Evolutionary conservation across 129 eudicot species (phyloP).

Genomic region (Smallanthus sonchifolius): DNA sequence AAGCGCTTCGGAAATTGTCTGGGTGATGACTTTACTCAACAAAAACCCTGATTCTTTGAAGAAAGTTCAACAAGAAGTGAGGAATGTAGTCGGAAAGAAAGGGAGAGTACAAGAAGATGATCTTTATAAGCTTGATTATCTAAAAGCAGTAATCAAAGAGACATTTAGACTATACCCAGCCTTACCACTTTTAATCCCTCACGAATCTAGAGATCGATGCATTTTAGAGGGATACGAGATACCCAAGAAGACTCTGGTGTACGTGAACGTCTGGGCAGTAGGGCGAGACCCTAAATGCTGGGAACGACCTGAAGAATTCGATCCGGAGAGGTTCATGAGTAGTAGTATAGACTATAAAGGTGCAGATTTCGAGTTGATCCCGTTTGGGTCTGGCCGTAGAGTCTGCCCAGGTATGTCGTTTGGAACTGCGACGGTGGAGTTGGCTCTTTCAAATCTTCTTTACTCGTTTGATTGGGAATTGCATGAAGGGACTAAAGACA

Average conservation of each 20-base stretch:
- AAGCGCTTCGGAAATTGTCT: constrained; percentile 28
- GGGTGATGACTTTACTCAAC: constrained; percentile 43
- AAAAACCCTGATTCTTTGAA: constrained; percentile 35
- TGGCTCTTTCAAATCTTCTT: too few species aligned
- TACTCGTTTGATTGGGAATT: too few species aligned
- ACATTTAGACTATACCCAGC: constrained; percentile 27
- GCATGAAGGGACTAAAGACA: too few species aligned
- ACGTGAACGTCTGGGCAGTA: constrained; percentile 37
- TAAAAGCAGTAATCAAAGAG: constrained; percentile 36
- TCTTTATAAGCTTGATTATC: constrained; percentile 24
- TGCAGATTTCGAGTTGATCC: constrained; percentile 21
- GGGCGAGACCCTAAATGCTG: constrained; percentile 36
- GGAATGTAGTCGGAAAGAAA: constrained; percentile 6
- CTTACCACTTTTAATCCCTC: constrained; percentile 30
- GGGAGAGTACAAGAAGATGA: constrained; percentile 29
- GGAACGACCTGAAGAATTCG: constrained; percentile 23
- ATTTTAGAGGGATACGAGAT: constrained; percentile 23
- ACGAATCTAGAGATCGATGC: constrained; percentile 19
- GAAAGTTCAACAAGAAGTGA: constrained; percentile 41
- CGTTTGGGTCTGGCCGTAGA: constrained; percentile 41
- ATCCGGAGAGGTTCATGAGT: constrained; percentile 33
- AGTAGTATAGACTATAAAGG: constrained; percentile 34
- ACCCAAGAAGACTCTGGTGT: constrained; percentile 26
- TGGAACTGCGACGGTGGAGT: not conserved
- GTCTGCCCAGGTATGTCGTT: constrained; percentile 33